Evolutionary conservation across 768 basidiomycete genomes (phyloP), one percentile per base, ranked within the genome.

Genomic region (Royoungia palumana): DNA sequence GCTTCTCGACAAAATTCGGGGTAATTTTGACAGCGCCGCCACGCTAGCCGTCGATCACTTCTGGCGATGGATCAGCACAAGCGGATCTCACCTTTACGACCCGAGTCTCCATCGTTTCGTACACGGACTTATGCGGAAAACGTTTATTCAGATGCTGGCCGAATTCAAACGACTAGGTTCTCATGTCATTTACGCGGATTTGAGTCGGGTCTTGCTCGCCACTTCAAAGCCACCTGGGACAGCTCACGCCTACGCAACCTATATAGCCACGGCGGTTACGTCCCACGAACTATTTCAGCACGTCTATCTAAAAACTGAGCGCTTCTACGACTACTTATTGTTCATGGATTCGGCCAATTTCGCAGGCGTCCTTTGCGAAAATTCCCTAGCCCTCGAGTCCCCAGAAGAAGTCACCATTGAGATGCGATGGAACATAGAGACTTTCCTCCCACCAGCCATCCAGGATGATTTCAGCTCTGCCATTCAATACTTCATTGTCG

Each of bases 271-370:
- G 0, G 96, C 96, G 1, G 90, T 95, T 54, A 95, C 87, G 21
- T 87, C 91, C 4, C 87, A 97, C 60, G 95, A 98, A 54, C 76
- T 99, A 13, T 99, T 99, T 75, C 88, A 94, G 58, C 92, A 96
- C 52, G 76, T 98, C 24, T 87, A 87, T 62, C 78, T 99, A 50
- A 77, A 86, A 38, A 87, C 93, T 17, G 84, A 89, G 22, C 80
- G 86, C 5, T 96, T 87, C 71, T 99, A 94, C 71, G 93, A 98
- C 70, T 92, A 89, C 63, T 71, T 98, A 9, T 72, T 97, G 22
- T 95, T 91, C 78, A 93, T 98, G 93, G 96, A 99, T 69, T 76
- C 83, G 12, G 90, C 92, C 24, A 99, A 98, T 66, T 82, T 86
- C 63, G 91, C 87, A 16, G 94, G 90, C 2, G 78, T 98, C 47